These are phyloP conservation scores for Saccharomycopsis lassenensis DNA, from an alignment of 805 yeast genomes.

Conservation along the genomic window DNA sequence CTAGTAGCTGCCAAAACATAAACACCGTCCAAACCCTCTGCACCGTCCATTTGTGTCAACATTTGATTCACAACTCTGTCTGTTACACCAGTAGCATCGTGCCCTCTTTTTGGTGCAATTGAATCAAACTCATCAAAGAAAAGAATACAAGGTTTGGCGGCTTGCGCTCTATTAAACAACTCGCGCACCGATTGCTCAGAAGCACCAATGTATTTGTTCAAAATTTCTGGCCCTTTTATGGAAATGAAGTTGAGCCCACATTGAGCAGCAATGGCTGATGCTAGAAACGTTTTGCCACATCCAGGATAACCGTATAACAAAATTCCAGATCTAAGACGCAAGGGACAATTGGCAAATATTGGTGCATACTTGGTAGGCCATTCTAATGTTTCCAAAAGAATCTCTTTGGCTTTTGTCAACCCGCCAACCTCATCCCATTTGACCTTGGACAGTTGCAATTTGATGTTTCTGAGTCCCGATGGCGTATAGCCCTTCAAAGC, in stretches of 20 bases:
- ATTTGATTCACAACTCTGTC: conserved; percentile 95
- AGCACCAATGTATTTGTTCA: conserved; percentile 94
- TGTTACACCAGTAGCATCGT: conserved; percentile 95
- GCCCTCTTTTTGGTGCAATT: conserved; percentile 96
- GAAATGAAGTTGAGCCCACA: conserved; percentile 91
- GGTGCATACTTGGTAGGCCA: conserved; percentile 98
- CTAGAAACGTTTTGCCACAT: conserved; percentile 89
- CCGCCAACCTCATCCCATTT: conserved; percentile 92
- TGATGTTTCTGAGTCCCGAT: conserved; percentile 75
- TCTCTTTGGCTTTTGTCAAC: conserved; percentile 57
- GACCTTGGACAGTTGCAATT: conserved; percentile 63
- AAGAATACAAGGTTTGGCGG: conserved; percentile 87
- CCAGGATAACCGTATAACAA: conserved; percentile 94
- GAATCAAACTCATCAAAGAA: conserved; percentile 96
- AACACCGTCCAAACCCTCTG: conserved; percentile 94
- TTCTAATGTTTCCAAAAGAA: conserved; percentile 78
- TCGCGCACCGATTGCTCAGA: conserved; percentile 93
- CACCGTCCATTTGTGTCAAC: conserved; percentile 98
- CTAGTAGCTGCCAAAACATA: conserved; percentile 94
- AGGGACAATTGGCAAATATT: conserved; percentile 80
- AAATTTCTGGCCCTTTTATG: conserved; percentile 90
- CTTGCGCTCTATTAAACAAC: conserved; percentile 84
- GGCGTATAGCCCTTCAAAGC: conserved; percentile 70
- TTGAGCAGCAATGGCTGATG: conserved; percentile 87
- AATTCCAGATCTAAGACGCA: conserved; percentile 81